Evolutionary conservation across 805 yeast species (phyloP).

Genomic region (Spathaspora passalidarum): DNA sequence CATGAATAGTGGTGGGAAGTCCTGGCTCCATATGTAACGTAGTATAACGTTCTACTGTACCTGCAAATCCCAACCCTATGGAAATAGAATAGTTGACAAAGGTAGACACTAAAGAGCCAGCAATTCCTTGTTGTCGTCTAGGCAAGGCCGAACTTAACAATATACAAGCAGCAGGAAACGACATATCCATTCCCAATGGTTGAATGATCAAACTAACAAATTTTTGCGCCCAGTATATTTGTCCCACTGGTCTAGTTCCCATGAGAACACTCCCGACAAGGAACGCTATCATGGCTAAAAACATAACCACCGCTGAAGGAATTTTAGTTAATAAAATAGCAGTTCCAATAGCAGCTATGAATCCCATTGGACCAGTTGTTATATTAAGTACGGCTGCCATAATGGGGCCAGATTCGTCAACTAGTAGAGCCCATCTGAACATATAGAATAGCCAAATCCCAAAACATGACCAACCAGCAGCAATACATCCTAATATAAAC

Average conservation of each 20-base stretch:
- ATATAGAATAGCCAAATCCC: constrained; percentile 67
- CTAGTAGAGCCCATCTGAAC: constrained; percentile 49
- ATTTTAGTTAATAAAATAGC: constrained; percentile 44
- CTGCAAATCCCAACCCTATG: constrained; percentile 34
- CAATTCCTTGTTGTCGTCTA: constrained; percentile 67
- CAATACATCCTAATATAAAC: constrained; percentile 49
- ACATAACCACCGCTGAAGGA: constrained; percentile 49
- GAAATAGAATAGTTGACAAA: constrained; percentile 64
- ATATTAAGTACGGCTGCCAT: constrained; percentile 25
- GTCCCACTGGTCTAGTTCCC: constrained; percentile 55
- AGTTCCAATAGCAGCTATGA: constrained; percentile 50
- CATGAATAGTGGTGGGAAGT: constrained; percentile 17
- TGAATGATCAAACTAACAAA: constrained; percentile 53
- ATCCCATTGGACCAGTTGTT: constrained; percentile 45
- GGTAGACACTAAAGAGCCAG: constrained; percentile 70
- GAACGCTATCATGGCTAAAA: constrained; percentile 53
- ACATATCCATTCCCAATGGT: constrained; percentile 75
- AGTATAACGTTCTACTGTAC: constrained; percentile 29
- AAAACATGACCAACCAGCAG: constrained; percentile 74
- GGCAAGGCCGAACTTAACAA: constrained; percentile 59
- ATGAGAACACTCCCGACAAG: constrained; percentile 47
- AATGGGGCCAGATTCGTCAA: constrained; percentile 39
- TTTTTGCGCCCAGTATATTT: constrained; percentile 57
- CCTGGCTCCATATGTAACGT: constrained; percentile 15
- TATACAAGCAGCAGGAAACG: constrained; percentile 73